Conservation (phyloP, 2,329 filamentous ascomycete genomes). For the Apiospora koreana region DNA sequence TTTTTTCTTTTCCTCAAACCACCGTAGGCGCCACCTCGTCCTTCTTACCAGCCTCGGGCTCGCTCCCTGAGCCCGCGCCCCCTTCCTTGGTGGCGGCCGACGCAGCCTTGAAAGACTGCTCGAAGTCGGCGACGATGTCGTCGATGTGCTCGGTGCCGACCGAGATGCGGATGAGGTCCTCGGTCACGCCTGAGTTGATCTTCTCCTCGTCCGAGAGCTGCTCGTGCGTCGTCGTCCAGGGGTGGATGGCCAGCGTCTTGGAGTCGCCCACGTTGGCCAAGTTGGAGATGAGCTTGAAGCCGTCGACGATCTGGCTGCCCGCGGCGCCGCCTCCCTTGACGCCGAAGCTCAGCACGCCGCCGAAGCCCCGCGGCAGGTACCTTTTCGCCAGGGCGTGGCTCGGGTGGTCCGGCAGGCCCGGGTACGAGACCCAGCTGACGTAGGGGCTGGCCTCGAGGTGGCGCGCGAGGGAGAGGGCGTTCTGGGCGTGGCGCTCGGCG, state of each 20-base stretch:
- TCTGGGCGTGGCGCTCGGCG: conserved; percentile 82
- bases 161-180: conserved; percentile 91
- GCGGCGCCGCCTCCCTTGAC: conserved; percentile 85
- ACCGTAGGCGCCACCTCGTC: conserved; percentile 40
- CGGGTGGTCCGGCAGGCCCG: conserved; percentile 79
- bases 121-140: conserved; percentile 94
- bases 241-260: conserved; percentile 93
- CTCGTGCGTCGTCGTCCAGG: conserved; percentile 93
- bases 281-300: conserved; percentile 94
- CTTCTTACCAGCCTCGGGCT: conserved; percentile 34
- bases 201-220: conserved; percentile 82
- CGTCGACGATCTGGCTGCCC: conserved; percentile 86
- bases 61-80: conserved; percentile 20
- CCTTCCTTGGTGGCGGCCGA: conserved; percentile 43
- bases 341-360: conserved; percentile 90
- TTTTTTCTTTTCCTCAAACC: conserved; percentile 26
- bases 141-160: conserved; percentile 96
- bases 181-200: conserved; percentile 76
- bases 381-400: conserved; percentile 81
- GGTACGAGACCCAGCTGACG: conserved; percentile 93
- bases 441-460: conserved; percentile 83
- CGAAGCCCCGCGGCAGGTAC: conserved; percentile 82
- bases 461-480: conserved; percentile 75
- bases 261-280: conserved; percentile 94
- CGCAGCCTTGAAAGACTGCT: conserved; percentile 78